phyloP scores from a whole-genome alignment of 257 asterid genomes.

The Dorcoceras hygrometricum region DNA sequence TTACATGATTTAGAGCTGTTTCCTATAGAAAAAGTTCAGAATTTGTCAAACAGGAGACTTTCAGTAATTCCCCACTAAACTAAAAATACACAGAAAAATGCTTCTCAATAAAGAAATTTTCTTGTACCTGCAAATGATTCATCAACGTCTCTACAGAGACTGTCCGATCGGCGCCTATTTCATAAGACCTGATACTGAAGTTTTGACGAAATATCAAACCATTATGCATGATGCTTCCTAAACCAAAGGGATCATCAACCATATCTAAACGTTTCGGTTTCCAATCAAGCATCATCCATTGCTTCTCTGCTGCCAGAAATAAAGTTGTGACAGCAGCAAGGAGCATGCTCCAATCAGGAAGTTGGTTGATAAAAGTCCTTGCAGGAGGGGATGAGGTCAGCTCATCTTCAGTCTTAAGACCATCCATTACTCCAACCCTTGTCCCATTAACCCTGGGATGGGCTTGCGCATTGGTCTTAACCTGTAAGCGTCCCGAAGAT shows the following conservation, averaged over 20 bases:
- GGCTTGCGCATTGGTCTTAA: slow-evolving; percentile 80
- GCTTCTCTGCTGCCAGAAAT: slow-evolving; percentile 97
- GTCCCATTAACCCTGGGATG: slow-evolving; percentile 93
- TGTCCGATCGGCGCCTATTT: slow-evolving; percentile 95
- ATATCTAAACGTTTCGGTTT: slow-evolving; percentile 84
- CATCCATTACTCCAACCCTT: slow-evolving; percentile 75
- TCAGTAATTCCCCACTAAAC: not conserved
- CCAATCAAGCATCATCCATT: slow-evolving; percentile 99
- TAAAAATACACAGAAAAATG: slow-evolving; percentile 13
- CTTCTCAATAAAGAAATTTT: slow-evolving; percentile 7
- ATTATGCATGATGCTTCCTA: slow-evolving; percentile 84
- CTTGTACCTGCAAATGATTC: slow-evolving; percentile 90
- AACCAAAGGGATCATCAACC: slow-evolving; percentile 78
- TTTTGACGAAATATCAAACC: slow-evolving; percentile 86
- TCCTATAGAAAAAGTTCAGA: slow-evolving; percentile 53
- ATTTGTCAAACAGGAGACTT: slow-evolving; percentile 22
- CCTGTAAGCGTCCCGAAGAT: slow-evolving; percentile 59
- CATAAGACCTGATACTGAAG: slow-evolving; percentile 94
- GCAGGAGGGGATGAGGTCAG: slow-evolving; percentile 63
- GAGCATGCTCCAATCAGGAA: slow-evolving; percentile 99
- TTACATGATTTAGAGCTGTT: slow-evolving; percentile 95
- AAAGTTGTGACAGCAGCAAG: slow-evolving; percentile 93
- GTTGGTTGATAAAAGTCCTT: slow-evolving; percentile 83
- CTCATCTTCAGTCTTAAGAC: slow-evolving; percentile 59
- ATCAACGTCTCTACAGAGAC: slow-evolving; percentile 90